phyloP scores from a whole-genome alignment of 2,329 filamentous ascomycete species.

The Penicillium polonicum region DNA sequence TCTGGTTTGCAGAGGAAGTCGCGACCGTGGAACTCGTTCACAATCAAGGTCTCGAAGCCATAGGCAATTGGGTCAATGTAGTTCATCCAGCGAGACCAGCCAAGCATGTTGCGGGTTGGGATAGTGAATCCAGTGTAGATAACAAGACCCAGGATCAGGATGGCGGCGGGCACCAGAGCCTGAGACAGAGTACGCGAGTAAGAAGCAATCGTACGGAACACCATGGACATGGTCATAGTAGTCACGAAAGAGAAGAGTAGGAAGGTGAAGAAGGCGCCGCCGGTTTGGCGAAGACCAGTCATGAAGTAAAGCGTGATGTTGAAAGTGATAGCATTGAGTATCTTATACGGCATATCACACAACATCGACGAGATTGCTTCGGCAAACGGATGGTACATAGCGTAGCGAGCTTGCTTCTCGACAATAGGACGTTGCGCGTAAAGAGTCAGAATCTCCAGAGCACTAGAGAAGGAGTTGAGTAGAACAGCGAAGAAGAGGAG shows the following conservation, averaged over 20 bases:
- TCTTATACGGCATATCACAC: slow-evolving; percentile 67
- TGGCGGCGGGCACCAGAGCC: slow-evolving; percentile 12
- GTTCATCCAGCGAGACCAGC: slow-evolving; percentile 12
- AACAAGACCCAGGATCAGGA: slow-evolving; percentile 6
- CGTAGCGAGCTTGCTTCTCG: slow-evolving; percentile 29
- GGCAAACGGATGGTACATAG: slow-evolving; percentile 29
- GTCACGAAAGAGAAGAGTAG: slow-evolving; percentile 70
- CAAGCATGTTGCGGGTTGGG: slow-evolving; percentile 9
- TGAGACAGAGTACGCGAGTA: slow-evolving; percentile 65
- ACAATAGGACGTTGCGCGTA: slow-evolving; percentile 23
- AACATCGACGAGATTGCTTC: slow-evolving; percentile 17
- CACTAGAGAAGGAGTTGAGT: slow-evolving; percentile 79
- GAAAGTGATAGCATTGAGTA: slow-evolving; percentile 71
- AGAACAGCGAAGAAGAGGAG: slow-evolving; percentile 85
- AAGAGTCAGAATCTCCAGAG: slow-evolving; percentile 57
- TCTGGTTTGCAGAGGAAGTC: slow-evolving; percentile 50
- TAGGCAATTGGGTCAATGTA: slow-evolving; percentile 11
- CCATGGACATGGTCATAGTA: slow-evolving; percentile 77
- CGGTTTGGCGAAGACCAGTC: slow-evolving; percentile 71
- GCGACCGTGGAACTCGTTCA: slow-evolving; percentile 72
- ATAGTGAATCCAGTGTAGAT: slow-evolving; percentile 12
- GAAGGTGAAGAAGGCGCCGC: slow-evolving; percentile 82
- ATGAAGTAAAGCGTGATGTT: slow-evolving; percentile 84
- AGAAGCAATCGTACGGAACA: slow-evolving; percentile 76
- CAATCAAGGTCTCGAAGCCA: slow-evolving; percentile 8